Evolutionary conservation across 164 flowering plant species (phyloP).

Genomic region (Macadamia tetraphylla): DNA sequence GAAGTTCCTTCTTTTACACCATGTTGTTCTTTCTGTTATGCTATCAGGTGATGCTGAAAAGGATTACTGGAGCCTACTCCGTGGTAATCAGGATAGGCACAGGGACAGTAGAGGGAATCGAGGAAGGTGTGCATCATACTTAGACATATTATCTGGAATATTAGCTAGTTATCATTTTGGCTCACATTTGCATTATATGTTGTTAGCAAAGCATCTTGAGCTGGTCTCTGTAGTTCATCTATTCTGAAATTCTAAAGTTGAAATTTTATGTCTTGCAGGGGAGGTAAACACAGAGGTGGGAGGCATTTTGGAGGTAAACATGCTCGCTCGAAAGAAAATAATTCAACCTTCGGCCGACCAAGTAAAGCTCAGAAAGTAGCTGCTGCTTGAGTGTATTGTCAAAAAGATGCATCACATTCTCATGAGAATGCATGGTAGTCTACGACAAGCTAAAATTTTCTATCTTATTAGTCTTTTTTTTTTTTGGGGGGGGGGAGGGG

Average conservation of each 20-base stretch:
- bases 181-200: not conserved
- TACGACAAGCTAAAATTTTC: too few relatives aligned
- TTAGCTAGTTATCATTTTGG: not conserved
- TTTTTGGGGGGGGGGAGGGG: too few relatives aligned
- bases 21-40: not conserved
- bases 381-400: constrained; percentile 12
- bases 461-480: too few relatives aligned
- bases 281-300: constrained; percentile 60
- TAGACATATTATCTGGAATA: not conserved
- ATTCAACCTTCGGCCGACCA: constrained; percentile 35
- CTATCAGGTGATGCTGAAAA: constrained; percentile 76
- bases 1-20: too few relatives aligned
- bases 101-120: constrained; percentile 40
- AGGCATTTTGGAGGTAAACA: constrained; percentile 29
- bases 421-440: too few relatives aligned
- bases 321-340: constrained; percentile 36
- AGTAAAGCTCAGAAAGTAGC: constrained; percentile 53
- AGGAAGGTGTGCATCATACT: constrained; percentile 44
- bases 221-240: too few relatives aligned
- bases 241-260: too few relatives aligned
- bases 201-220: too few relatives aligned
- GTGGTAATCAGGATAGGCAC: constrained; percentile 40
- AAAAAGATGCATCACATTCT: too few relatives aligned
- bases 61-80: constrained; percentile 72
- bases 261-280: constrained; percentile 33